Percentiles rank a stretch among this genome's conserved stretches.
phyloP scores from a whole-genome alignment of 768 basidiomycete species.

The Rhodocollybia butyracea region DNA sequence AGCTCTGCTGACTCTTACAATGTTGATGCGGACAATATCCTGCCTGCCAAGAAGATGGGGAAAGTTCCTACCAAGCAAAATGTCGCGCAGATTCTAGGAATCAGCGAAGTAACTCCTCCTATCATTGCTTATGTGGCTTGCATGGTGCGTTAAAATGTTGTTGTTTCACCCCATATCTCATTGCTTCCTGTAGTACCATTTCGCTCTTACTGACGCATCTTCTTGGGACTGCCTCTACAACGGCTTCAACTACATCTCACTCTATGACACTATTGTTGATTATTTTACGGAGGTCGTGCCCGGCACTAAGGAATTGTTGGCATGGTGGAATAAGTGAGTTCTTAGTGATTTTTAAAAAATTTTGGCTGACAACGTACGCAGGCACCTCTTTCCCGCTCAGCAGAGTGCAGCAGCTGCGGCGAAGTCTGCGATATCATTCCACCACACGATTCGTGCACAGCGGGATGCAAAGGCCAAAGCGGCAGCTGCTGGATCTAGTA shows the following conservation, averaged over 20 bases:
- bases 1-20: slow-evolving; percentile 12
- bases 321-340: neutral
- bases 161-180: neutral
- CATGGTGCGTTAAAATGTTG: slow-evolving; percentile 14
- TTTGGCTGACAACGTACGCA: neutral
- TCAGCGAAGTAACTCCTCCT: slow-evolving; percentile 16
- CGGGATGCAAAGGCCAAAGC: neutral
- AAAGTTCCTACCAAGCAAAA: neutral
- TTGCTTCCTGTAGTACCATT: slow-evolving; percentile 11
- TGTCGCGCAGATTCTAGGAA: slow-evolving; percentile 10
- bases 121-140: slow-evolving; percentile 21
- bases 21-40: neutral
- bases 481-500: neutral
- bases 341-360: neutral
- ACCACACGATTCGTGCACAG: neutral
- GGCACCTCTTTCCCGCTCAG: neutral
- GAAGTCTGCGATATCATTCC: neutral
- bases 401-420: neutral
- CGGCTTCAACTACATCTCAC: slow-evolving; percentile 10
- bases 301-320: slow-evolving; percentile 1
- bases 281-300: slow-evolving; percentile 10
- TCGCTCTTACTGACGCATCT: slow-evolving; percentile 10
- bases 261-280: slow-evolving; percentile 16
- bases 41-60: neutral
- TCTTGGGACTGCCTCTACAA: slow-evolving; percentile 10